A percentile compares a stretch with the other conserved stretches of the same genome.
Conservation (phyloP, 176 grass and related monocot species). For the Puya raimondii region DNA sequence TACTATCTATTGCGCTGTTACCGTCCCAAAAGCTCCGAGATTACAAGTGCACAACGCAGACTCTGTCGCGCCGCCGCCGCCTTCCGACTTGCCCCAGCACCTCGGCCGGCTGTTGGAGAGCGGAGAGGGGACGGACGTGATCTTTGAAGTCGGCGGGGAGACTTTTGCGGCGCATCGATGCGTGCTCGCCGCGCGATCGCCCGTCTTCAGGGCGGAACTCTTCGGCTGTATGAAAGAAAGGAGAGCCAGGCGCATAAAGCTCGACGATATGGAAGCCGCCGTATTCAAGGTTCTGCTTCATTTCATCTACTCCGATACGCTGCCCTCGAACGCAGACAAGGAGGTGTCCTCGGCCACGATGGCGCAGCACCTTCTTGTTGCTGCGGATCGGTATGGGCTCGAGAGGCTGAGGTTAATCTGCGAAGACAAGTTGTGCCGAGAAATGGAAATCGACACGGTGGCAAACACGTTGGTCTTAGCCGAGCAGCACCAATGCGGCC, state of each 20-base stretch:
- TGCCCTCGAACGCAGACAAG: constrained; percentile 10
- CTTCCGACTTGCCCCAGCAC: neutral
- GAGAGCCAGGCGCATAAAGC: neutral
- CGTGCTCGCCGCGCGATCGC: constrained; percentile 27
- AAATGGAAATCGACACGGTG: constrained; percentile 16
- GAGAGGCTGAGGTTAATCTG: constrained; percentile 34
- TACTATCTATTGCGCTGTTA: neutral
- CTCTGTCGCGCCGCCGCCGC: neutral
- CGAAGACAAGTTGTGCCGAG: constrained; percentile 17
- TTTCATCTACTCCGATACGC: constrained; percentile 29
- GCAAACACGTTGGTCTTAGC: constrained; percentile 24
- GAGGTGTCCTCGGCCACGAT: neutral
- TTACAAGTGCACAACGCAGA: neutral
- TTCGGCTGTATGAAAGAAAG: constrained; percentile 28
- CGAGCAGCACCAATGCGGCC: constrained; percentile 3
- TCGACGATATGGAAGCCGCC: constrained; percentile 33
- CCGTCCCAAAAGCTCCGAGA: neutral
- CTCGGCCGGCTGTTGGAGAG: constrained; percentile 17
- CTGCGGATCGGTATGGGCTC: constrained; percentile 38
- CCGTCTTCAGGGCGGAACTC: constrained; percentile 35
- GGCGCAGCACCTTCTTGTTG: constrained; percentile 34
- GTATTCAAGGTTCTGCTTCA: constrained; percentile 37
- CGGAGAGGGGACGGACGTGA: constrained; percentile 24
- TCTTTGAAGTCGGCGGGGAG: constrained; percentile 12
- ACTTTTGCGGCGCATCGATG: constrained; percentile 21